Evolutionary conservation across 2,329 filamentous ascomycete species (phyloP), one percentile per base, ranked within the genome.

Genomic region (Leptographium procerum): DNA sequence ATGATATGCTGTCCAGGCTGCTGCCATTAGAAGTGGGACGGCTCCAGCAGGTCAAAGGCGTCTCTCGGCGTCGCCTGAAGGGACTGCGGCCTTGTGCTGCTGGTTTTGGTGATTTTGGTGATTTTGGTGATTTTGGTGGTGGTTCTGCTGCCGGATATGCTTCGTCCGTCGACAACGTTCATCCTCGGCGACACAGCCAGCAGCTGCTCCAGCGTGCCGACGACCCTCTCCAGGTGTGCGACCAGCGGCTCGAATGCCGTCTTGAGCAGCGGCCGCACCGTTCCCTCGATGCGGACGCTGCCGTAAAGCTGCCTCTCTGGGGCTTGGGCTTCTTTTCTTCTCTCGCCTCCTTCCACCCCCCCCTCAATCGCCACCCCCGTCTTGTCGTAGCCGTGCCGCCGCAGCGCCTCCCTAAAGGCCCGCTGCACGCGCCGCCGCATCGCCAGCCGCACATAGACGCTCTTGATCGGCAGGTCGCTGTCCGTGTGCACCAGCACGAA

Each of bases 401-500:
- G 52, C 58, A 68, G 63, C 7, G 66, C 66, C 34, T 57, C 58
- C 19, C 60, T 55, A 28, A 66, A 57, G 13, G 63, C 65, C 13
- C 43, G 52, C 50, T 62, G 57, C 29, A 65, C 36, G 24, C 63
- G 64, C 24, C 40, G 34, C 34, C 33, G 53, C 53, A 59, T 56
- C 33, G 45, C 48, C 33, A 43, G 43, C 33, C 59, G 60, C 47
- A 64, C 54, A 6, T 60, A 22, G 13, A 47, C 26, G 43, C 54
- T 47, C 33, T 10, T 24, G 34, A 16, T 13, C 16, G 55, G 34
- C 47, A 40, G 24, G 47, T 33, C 40, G 19, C 11, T n/a, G 55
- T 51, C 31, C 14, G 26, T 45, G 43, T 56, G 50, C 28, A 60
- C 33, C 0, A 56, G 34, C 6, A 61, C 61, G 6, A 52, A 54